A percentile compares a stretch with the other conserved stretches of the same genome.
phyloP scores from a whole-genome alignment of 1,139 yeast genomes.

The Debaryomycetaceae sp. region DNA sequence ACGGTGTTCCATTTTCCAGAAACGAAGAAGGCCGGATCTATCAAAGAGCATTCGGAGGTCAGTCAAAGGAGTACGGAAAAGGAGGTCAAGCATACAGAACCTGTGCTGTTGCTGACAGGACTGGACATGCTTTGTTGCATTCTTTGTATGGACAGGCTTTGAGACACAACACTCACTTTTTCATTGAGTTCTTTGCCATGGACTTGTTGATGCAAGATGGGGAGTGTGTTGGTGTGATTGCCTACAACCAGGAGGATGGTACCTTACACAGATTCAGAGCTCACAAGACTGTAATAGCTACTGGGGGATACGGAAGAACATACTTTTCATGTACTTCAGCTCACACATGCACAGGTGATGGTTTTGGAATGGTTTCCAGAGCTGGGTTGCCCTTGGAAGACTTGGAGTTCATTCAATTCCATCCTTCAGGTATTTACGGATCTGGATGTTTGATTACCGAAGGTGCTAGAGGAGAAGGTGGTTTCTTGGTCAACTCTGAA shows the following conservation, averaged over 20 bases:
- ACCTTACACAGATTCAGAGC: slow-evolving; percentile 97
- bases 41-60: slow-evolving; percentile 99
- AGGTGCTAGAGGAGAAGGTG: slow-evolving; percentile 99
- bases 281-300: slow-evolving; percentile 93
- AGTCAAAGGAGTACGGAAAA: slow-evolving; percentile 90
- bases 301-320: slow-evolving; percentile 99
- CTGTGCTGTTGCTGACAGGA: slow-evolving; percentile 98
- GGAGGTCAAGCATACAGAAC: slow-evolving; percentile 99
- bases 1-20: slow-evolving; percentile 97
- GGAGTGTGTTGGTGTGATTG: slow-evolving; percentile 93
- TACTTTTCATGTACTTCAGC: slow-evolving; percentile 99
- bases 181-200: slow-evolving; percentile 94
- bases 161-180: slow-evolving; percentile 95
- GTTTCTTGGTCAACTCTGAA: slow-evolving; percentile 89
- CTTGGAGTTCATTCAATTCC: slow-evolving; percentile 97
- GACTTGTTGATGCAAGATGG: slow-evolving; percentile 95
- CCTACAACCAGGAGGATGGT: slow-evolving; percentile 98
- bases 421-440: slow-evolving; percentile 98
- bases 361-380: slow-evolving; percentile 96
- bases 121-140: slow-evolving; percentile 96
- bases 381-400: slow-evolving; percentile 98
- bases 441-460: slow-evolving; percentile 98
- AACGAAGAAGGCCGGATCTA: slow-evolving; percentile 95
- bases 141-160: slow-evolving; percentile 95
- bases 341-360: slow-evolving; percentile 99